phyloP scores from a whole-genome alignment of 2,329 filamentous ascomycete genomes.

The Diaporthe longicolla region DNA sequence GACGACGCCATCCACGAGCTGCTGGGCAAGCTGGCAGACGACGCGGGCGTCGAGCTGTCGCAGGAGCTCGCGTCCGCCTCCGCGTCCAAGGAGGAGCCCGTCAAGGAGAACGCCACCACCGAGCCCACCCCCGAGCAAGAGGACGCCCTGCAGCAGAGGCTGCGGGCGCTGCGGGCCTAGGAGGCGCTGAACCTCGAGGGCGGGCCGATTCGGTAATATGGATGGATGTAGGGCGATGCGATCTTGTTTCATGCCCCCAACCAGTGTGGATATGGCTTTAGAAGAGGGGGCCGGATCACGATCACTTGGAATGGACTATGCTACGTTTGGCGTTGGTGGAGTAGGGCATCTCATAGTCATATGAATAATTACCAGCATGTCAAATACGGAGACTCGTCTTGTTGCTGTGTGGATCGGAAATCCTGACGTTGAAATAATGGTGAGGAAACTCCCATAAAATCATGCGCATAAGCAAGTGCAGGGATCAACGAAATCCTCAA shows the following conservation, averaged over 20 bases:
- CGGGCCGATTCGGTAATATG: background rate
- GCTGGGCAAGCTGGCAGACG: conserved; percentile 88
- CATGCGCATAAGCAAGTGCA: accelerated
- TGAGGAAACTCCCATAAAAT: too few relatives aligned
- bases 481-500: background rate
- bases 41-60: conserved; percentile 86
- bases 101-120: conserved; percentile 64
- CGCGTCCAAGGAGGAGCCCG: conserved; percentile 70
- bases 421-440: too few relatives aligned
- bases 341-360: conserved; percentile 23
- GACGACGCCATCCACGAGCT: conserved; percentile 89
- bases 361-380: conserved; percentile 35
- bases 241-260: background rate
- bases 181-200: conserved; percentile 28
- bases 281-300: background rate
- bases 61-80: conserved; percentile 77
- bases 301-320: conserved; percentile 18
- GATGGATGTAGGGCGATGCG: background rate
- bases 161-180: conserved; percentile 69
- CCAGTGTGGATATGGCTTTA: background rate
- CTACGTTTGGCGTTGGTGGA: conserved; percentile 40
- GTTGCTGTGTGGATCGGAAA: background rate
- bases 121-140: conserved; percentile 84
- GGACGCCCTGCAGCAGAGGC: conserved; percentile 77
- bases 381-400: background rate